Percentiles rank a stretch among this genome's conserved stretches.
Evolutionary conservation across 192 early-diverging fungal species (phyloP).

Genomic region (Mortierella alpina): DNA sequence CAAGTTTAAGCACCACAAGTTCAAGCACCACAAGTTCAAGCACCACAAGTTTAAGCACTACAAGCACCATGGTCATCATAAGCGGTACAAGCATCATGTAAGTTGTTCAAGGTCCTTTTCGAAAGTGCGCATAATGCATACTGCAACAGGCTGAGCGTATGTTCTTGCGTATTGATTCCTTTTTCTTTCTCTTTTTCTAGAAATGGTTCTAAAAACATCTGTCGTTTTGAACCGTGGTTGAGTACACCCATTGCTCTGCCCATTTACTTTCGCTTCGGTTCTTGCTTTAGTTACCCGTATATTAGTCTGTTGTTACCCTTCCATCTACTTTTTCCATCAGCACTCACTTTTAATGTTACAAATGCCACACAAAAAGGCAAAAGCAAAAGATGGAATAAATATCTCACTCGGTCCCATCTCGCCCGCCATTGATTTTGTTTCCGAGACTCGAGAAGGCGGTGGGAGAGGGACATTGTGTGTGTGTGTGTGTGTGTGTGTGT

Average conservation of each 20-base stretch:
- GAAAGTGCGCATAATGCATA: not conserved
- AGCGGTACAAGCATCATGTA: conserved; percentile 29
- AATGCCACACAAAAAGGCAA: not conserved
- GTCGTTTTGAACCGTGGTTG: too few species aligned
- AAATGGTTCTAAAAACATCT: conserved; percentile 32
- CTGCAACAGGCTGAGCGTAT: not conserved
- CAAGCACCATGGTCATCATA: conserved; percentile 19
- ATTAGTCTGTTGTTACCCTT: not conserved
- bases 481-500: too few species aligned
- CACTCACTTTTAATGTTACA: not conserved
- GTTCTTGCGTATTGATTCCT: not conserved
- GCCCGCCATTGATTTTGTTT: not conserved
- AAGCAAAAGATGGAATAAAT: not conserved
- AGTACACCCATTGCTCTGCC: too few species aligned
- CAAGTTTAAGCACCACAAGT: conserved; percentile 1
- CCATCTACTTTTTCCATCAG: not conserved
- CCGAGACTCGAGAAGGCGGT: too few species aligned
- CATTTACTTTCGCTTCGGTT: too few species aligned
- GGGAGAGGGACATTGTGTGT: not conserved
- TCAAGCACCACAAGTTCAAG: conserved; percentile 16
- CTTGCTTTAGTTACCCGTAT: not conserved
- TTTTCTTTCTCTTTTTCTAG: conserved; percentile 2
- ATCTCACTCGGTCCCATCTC: not conserved
- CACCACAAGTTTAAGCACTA: conserved; percentile 9
- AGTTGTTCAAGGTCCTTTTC: not conserved